Percentiles rank a stretch among this genome's conserved stretches.
These are phyloP conservation scores for Ceratocystis smalleyi DNA, from an alignment of 2,329 filamentous ascomycete genomes.

Conservation along the genomic window DNA sequence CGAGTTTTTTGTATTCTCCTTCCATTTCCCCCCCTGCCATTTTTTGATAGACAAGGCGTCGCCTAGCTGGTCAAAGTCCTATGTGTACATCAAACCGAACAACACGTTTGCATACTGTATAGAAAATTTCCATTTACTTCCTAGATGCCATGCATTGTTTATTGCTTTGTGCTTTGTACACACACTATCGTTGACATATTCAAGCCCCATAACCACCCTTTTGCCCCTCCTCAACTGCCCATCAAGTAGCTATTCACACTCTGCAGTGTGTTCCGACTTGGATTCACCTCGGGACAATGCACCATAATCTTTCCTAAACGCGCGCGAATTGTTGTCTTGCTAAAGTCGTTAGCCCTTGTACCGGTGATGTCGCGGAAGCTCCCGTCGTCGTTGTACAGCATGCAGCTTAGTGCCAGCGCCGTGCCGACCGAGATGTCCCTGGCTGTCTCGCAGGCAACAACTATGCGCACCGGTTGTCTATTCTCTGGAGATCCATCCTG, in stretches of 20 bases:
- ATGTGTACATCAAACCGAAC: background rate
- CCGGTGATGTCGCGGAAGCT: constrained; percentile 21
- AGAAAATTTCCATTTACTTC: background rate
- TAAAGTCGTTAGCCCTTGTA: constrained; percentile 29
- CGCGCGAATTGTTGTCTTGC: constrained; percentile 63
- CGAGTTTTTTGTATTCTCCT: background rate
- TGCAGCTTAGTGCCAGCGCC: constrained; percentile 60
- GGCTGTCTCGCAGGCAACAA: constrained; percentile 61
- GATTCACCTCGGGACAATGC: constrained; percentile 63
- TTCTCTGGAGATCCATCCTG: background rate
- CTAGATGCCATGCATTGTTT: no score
- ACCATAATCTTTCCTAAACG: constrained; percentile 71
- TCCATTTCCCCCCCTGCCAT: background rate
- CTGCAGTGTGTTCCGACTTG: constrained; percentile 70
- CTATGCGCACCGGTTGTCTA: constrained; percentile 20
- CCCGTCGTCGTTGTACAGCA: constrained; percentile 53
- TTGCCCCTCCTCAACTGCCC: constrained; percentile 29
- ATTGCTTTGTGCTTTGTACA: no score
- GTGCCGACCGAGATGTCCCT: constrained; percentile 68
- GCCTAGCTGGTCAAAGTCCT: background rate
- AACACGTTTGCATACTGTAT: background rate
- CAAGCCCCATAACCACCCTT: background rate
- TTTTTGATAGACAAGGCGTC: background rate
- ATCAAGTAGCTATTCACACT: constrained; percentile 86
- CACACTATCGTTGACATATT: no score